Base-by-base conservation (phyloP, 2,329 filamentous ascomycete genomes). In the Macroventuria anomochaeta region DNA sequence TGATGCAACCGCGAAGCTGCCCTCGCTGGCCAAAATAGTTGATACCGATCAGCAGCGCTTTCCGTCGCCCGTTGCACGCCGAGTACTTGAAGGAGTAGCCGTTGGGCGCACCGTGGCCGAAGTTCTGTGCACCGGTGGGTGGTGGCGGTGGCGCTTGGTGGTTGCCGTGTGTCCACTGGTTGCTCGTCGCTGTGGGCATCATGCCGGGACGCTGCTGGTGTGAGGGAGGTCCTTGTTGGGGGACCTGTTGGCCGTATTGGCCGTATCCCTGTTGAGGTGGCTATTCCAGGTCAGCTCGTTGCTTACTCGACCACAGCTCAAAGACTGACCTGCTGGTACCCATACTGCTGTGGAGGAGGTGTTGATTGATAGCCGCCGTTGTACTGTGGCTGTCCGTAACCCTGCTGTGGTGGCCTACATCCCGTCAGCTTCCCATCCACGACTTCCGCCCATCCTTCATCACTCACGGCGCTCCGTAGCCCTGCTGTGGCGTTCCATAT, bases 21-120 rank as follows among this genome's bases (percentile, higher is more conserved):
- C 93, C 93, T 53, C 90, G 86, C 77, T 97, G 93, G 44, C 89
- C 88, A 72, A 97, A 97, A 77, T 97, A 97, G 78, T 97, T 97
- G 80, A 97, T 96, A 49, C 93, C 93, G 64, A 97, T 93, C 57
- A 97, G 77, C 25, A 97, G 79, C 4, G 93, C 93, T 79, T 97
- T 97, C 71, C 93, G 83, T 66, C 87, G 86, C 38, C 93, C 93
- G 5, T 89, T 96, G 74, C 93, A 97, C 62, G 88, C 88, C 39
- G 92, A 96, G 76, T 97, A 97, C 75, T 93, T 90, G 76, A 93
- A 97, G 37, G 82, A 85, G 75, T 96, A 96, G 65, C 83, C 83
- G 59, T 86, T 82, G 15, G 92, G 92, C 12, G 93, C 92, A 52
- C 91, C 92, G 57, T 87, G 81, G 50, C 92, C 71, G 34, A 76